Percentiles rank a stretch among this genome's conserved stretches.
Evolutionary conservation across 1,139 yeast species (phyloP).

Genomic region (Debaryomyces singareniensis): DNA sequence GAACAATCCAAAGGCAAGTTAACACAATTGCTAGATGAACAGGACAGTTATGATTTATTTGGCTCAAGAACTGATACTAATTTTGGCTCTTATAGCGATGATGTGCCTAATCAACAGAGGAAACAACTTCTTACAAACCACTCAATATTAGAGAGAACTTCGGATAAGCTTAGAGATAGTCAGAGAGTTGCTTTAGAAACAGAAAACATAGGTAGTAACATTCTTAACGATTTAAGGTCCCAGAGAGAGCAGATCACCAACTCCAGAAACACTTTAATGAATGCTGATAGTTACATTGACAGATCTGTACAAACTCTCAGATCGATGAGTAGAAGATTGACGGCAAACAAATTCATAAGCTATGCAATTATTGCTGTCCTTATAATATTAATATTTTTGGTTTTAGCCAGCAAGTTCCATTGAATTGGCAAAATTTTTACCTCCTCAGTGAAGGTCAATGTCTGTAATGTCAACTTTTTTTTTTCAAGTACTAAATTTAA

Average conservation of each 20-base stretch:
- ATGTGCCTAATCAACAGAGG: constrained; percentile 33
- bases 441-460: no score
- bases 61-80: constrained; percentile 36
- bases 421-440: no score
- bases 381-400: constrained; percentile 75
- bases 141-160: constrained; percentile 74
- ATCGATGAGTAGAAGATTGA: constrained; percentile 88
- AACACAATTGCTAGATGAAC: constrained; percentile 49
- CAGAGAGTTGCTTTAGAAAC: constrained; percentile 91
- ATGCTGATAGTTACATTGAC: constrained; percentile 92
- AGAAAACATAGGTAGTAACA: constrained; percentile 85
- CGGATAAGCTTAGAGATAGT: constrained; percentile 79
- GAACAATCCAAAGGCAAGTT: constrained; percentile 52
- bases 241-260: constrained; percentile 90
- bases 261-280: constrained; percentile 75
- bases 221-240: constrained; percentile 79
- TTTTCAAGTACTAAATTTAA: no score
- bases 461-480: no score
- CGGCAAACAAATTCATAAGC: constrained; percentile 90
- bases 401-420: constrained; percentile 81
- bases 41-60: constrained; percentile 61
- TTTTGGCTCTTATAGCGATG: constrained; percentile 24
- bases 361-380: constrained; percentile 93
- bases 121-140: constrained; percentile 75
- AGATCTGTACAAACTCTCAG: constrained; percentile 80